Evolutionary conservation across 2,329 filamentous ascomycete genomes (phyloP).

Genomic region (Apiospora sp.): DNA sequence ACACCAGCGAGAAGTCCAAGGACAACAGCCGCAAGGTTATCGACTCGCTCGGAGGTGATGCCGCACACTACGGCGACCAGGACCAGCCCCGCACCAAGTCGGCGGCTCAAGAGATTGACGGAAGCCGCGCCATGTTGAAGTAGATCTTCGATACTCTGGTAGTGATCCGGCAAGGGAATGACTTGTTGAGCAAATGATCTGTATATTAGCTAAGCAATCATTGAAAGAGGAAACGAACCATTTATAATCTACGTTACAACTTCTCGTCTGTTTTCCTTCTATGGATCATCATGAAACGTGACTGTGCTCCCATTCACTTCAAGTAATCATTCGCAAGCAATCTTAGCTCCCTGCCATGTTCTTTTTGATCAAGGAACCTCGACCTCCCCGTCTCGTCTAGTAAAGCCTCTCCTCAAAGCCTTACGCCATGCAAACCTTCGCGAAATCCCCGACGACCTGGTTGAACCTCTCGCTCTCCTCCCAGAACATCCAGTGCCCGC

Average conservation of each 20-base stretch:
- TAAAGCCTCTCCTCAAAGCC: neutral
- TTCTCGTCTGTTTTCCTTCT: neutral
- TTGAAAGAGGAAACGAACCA: neutral
- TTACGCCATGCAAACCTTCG: conserved; percentile 24
- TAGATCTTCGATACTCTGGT: conserved; percentile 24
- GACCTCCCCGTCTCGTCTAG: too few species aligned
- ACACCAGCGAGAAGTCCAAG: conserved; percentile 55
- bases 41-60: conserved; percentile 48
- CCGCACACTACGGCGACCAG: conserved; percentile 51
- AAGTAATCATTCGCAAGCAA: too few species aligned
- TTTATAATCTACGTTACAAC: too few species aligned
- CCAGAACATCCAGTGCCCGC: conserved; percentile 52
- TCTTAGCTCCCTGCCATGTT: neutral
- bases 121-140: conserved; percentile 42
- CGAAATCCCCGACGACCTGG: conserved; percentile 43
- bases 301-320: neutral
- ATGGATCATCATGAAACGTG: neutral
- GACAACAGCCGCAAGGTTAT: conserved; percentile 51
- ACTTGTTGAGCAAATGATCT: neutral
- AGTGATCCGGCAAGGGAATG: neutral
- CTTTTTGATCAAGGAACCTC: too few species aligned
- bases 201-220: neutral
- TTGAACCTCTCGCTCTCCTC: conserved; percentile 50
- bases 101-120: conserved; percentile 49
- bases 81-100: conserved; percentile 51